Evolutionary conservation across 352 stramenopile species (phyloP).

Genomic region (Phytophthora pseudosyringae): DNA sequence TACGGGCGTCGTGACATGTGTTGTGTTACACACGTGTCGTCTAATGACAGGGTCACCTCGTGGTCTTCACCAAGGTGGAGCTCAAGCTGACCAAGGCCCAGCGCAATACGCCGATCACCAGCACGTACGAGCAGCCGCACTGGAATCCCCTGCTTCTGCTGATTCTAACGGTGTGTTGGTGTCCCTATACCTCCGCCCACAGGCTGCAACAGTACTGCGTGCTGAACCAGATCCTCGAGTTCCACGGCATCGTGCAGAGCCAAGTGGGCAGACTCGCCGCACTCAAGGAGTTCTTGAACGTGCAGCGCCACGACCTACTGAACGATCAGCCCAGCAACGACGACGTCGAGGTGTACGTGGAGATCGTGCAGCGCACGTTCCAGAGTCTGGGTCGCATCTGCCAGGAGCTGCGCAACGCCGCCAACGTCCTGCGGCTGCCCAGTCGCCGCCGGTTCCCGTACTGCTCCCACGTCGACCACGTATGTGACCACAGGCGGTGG

Average conservation of each 20-base stretch:
- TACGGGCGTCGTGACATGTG: slow-evolving; percentile 11
- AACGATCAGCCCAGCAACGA: slow-evolving; percentile 46
- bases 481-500: slow-evolving; percentile 30
- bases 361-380: slow-evolving; percentile 57
- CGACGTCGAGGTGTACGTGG: slow-evolving; percentile 64
- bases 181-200: background rate
- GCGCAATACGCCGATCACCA: slow-evolving; percentile 55
- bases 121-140: slow-evolving; percentile 44
- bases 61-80: slow-evolving; percentile 75
- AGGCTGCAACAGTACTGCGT: slow-evolving; percentile 86
- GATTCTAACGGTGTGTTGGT: slow-evolving; percentile 11
- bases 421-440: slow-evolving; percentile 74
- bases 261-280: slow-evolving; percentile 56
- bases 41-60: slow-evolving; percentile 65
- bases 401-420: slow-evolving; percentile 70
- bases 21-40: slow-evolving; percentile 18
- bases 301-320: slow-evolving; percentile 49
- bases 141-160: slow-evolving; percentile 4
- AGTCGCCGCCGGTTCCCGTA: slow-evolving; percentile 83
- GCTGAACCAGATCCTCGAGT: slow-evolving; percentile 87
- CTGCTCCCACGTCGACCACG: slow-evolving; percentile 81
- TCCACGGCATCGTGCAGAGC: slow-evolving; percentile 70
- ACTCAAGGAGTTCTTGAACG: slow-evolving; percentile 58
- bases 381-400: slow-evolving; percentile 61
- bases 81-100: slow-evolving; percentile 68